Conservation (phyloP, 2,329 filamentous ascomycete species). For the Trichoderma endophyticum region DNA sequence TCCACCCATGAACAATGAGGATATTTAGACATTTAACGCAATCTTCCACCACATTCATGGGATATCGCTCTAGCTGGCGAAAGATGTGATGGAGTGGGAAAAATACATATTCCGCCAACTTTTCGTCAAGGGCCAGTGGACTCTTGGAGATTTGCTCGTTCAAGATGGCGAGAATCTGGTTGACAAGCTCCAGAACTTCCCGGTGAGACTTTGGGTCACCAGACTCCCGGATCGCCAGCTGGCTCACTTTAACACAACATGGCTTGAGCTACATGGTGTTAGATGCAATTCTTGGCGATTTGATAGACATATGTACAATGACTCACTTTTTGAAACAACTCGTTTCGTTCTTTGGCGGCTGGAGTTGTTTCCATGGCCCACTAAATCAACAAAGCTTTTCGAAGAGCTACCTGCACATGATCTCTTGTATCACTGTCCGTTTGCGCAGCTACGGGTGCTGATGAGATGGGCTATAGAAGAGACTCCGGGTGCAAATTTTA, state of each 20-base stretch:
- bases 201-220: conserved; percentile 41
- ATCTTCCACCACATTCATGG: conserved; percentile 70
- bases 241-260: conserved; percentile 58
- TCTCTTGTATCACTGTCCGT: neutral
- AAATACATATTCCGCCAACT: conserved; percentile 90
- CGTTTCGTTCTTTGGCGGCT: conserved; percentile 28
- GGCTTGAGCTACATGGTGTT: conserved; percentile 55
- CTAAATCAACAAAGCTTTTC: conserved; percentile 13
- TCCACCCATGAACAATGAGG: conserved; percentile 78
- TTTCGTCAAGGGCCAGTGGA: conserved; percentile 63
- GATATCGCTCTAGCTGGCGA: conserved; percentile 67
- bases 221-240: conserved; percentile 50
- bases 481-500: neutral
- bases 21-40: conserved; percentile 71
- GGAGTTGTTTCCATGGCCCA: conserved; percentile 22
- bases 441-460: neutral
- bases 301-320: too few species aligned
- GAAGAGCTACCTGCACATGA: conserved; percentile 9
- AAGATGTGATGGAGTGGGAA: conserved; percentile 89
- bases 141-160: conserved; percentile 43
- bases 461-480: neutral
- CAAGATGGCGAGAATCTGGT: conserved; percentile 46
- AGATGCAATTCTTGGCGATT: neutral
- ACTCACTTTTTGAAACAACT: conserved; percentile 38
- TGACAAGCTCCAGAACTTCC: conserved; percentile 45